Percentiles rank a stretch among this genome's conserved stretches.
Conservation (phyloP, 495 filamentous ascomycete genomes). For the Viridothelium virens region DNA sequence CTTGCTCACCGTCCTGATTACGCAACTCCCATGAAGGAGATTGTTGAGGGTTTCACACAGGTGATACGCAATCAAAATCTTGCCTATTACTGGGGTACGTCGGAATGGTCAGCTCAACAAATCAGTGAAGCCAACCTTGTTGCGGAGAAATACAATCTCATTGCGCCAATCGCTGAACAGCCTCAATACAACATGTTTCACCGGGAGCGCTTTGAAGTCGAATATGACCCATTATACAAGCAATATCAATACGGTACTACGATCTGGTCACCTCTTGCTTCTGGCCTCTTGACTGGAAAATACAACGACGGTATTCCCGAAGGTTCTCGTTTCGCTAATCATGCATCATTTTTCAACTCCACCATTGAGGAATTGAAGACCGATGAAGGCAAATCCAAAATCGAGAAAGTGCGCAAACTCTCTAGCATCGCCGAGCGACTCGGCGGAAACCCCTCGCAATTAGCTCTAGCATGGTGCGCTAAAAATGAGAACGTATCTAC, state of each 20-base stretch:
- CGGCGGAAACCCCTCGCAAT: constrained; percentile 31
- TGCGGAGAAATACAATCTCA: constrained; percentile 50
- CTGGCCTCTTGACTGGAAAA: constrained; percentile 39
- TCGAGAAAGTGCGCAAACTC: constrained; percentile 39
- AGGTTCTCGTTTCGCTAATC: constrained; percentile 36
- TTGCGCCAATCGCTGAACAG: constrained; percentile 51
- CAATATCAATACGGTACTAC: constrained; percentile 39
- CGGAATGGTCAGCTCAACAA: constrained; percentile 48
- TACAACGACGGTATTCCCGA: constrained; percentile 41
- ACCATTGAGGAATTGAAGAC: constrained; percentile 30
- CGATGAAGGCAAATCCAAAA: constrained; percentile 37
- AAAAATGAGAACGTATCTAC: constrained; percentile 39
- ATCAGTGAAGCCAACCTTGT: constrained; percentile 49
- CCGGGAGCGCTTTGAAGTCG: constrained; percentile 46
- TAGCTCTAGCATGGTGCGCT: constrained; percentile 36
- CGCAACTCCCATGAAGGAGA: constrained; percentile 44
- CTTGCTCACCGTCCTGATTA: constrained; percentile 41
- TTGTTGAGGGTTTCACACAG: constrained; percentile 46
- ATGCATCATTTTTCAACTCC: constrained; percentile 32
- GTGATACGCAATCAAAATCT: constrained; percentile 40
- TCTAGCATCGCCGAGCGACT: constrained; percentile 35
- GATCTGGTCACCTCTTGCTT: constrained; percentile 38
- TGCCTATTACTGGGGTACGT: constrained; percentile 49
- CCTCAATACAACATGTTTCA: constrained; percentile 52
- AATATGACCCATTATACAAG: constrained; percentile 37